Conservation (phyloP, 2,329 filamentous ascomycete genomes). For the Fusarium redolens region DNA sequence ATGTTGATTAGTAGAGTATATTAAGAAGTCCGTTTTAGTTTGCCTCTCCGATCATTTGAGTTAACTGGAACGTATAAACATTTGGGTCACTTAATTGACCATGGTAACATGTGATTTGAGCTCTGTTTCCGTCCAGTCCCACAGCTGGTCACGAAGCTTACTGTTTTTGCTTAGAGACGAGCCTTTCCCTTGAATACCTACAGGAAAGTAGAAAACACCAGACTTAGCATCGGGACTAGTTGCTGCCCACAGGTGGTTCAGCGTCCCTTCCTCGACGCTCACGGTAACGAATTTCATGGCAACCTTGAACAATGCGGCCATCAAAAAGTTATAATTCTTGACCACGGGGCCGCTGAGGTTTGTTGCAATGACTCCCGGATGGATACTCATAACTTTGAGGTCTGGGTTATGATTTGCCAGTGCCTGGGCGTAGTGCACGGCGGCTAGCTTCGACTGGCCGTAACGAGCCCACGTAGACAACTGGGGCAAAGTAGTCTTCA, state of each 20-base stretch:
- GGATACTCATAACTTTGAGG: not conserved
- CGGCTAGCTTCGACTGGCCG: not conserved
- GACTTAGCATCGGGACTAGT: not conserved
- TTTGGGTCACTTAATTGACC: not conserved
- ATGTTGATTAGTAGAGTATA: no score
- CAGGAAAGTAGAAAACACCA: not conserved
- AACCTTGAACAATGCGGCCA: not conserved
- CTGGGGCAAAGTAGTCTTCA: not conserved
- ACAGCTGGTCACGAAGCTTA: not conserved
- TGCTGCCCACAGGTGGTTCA: not conserved
- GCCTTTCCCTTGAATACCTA: not conserved
- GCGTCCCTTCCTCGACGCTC: not conserved
- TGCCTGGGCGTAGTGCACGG: not conserved
- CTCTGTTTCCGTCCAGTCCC: not conserved
- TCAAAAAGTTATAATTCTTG: not conserved
- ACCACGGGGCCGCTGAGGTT: not conserved
- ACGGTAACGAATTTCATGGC: not conserved
- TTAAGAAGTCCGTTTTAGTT: no score
- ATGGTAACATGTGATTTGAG: not conserved
- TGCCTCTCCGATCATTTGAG: no score
- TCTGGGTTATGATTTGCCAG: not conserved
- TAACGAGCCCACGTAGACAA: not conserved
- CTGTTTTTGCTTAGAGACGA: not conserved
- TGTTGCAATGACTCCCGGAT: not conserved
- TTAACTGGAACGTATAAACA: no score